A percentile compares a stretch with the other conserved stretches of the same genome.
phyloP scores from a whole-genome alignment of 2,329 filamentous ascomycete genomes.

The Pyrenophora graminea region DNA sequence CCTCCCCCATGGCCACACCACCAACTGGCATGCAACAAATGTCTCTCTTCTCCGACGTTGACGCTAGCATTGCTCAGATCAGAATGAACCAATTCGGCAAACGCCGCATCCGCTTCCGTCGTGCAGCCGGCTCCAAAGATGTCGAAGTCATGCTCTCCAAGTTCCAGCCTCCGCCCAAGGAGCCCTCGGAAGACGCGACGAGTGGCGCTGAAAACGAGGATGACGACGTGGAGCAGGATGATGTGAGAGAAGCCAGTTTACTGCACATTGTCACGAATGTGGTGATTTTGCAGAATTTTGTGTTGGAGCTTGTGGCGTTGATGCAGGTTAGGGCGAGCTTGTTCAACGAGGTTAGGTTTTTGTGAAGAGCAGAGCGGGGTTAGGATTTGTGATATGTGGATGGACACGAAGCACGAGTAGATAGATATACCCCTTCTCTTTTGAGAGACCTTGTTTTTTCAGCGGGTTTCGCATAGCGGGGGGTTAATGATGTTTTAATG shows the following conservation, averaged over 20 bases:
- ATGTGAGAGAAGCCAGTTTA: conserved; percentile 50
- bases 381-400: too few relatives aligned
- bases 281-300: conserved; percentile 56
- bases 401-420: too few relatives aligned
- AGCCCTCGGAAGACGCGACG: conserved; percentile 21
- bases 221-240: conserved; percentile 26
- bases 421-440: too few relatives aligned
- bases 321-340: conserved; percentile 55
- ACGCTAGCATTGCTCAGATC: conserved; percentile 38
- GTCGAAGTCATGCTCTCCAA: conserved; percentile 44
- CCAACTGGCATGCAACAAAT: conserved; percentile 35
- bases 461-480: too few relatives aligned
- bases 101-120: conserved; percentile 42
- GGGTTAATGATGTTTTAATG: too few relatives aligned
- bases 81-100: conserved; percentile 41
- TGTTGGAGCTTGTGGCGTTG: conserved; percentile 54
- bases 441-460: too few relatives aligned
- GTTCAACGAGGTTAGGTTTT: conserved; percentile 52
- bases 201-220: conserved; percentile 22
- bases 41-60: conserved; percentile 42
- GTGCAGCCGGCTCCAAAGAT: conserved; percentile 24
- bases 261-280: conserved; percentile 57
- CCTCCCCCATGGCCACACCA: conserved; percentile 37
- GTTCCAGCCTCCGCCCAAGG: conserved; percentile 42
- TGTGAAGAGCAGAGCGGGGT: conserved; percentile 17